A percentile compares a stretch with the other conserved stretches of the same genome.
phyloP scores from a whole-genome alignment of 129 eudicot genomes.

The Logfia minima region DNA sequence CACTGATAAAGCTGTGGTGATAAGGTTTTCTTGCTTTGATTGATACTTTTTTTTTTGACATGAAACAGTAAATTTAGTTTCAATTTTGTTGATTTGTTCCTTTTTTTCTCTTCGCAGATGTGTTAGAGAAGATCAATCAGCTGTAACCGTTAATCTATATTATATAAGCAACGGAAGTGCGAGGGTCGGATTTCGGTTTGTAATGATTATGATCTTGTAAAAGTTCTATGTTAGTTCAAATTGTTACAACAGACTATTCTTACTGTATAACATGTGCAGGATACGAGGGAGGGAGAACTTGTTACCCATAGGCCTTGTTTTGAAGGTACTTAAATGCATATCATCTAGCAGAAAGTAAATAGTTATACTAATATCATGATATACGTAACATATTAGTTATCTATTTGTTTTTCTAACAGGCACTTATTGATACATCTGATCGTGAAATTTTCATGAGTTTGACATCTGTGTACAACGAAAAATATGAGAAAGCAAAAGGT shows the following conservation, averaged over 20 bases:
- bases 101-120: constrained; percentile 50
- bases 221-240: neutral
- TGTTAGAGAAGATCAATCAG: constrained; percentile 91
- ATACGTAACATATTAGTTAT: neutral
- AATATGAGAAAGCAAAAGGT: constrained; percentile 70
- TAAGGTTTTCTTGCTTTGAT: constrained; percentile 50
- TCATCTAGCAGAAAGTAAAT: neutral
- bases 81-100: constrained; percentile 10
- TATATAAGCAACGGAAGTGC: constrained; percentile 94
- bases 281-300: constrained; percentile 83
- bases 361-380: neutral
- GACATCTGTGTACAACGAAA: constrained; percentile 68
- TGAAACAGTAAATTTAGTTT: neutral
- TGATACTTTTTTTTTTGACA: constrained; percentile 8
- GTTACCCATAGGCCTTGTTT: constrained; percentile 88
- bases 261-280: constrained; percentile 47
- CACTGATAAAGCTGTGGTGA: constrained; percentile 90
- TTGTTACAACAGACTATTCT: neutral
- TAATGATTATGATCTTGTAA: neutral
- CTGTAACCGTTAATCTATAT: constrained; percentile 74
- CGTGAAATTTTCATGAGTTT: constrained; percentile 73
- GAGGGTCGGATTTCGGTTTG: constrained; percentile 96
- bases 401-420: constrained; percentile 44
- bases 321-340: constrained; percentile 42
- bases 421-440: constrained; percentile 76